These are phyloP conservation scores for Amanita polypyramis DNA, from an alignment of 768 basidiomycete species.

Conservation along the genomic window DNA sequence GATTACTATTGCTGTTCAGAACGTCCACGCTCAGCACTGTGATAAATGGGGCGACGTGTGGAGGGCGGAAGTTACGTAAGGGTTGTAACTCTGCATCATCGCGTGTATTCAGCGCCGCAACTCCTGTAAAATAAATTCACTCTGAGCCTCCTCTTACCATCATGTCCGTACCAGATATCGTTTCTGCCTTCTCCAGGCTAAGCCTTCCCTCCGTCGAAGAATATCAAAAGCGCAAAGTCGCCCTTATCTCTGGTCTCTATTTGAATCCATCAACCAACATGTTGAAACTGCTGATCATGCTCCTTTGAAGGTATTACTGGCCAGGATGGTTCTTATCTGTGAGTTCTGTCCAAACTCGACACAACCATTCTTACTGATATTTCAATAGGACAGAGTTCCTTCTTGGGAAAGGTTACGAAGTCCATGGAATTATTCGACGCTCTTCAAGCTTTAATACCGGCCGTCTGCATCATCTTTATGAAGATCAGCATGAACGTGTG, in stretches of 20 bases:
- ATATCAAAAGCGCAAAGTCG: constrained; percentile 86
- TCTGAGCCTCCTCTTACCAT: constrained; percentile 10
- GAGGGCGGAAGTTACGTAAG: background rate
- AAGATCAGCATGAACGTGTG: constrained; percentile 87
- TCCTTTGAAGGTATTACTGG: constrained; percentile 73
- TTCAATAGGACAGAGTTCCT: constrained; percentile 65
- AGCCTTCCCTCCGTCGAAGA: constrained; percentile 66
- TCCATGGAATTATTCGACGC: constrained; percentile 93
- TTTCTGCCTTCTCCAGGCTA: constrained; percentile 38
- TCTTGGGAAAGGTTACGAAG: constrained; percentile 80
- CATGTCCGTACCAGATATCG: constrained; percentile 34
- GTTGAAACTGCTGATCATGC: constrained; percentile 8
- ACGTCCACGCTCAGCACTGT: no score
- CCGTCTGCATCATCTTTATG: constrained; percentile 87
- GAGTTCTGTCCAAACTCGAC: constrained; percentile 19
- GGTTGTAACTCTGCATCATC: background rate
- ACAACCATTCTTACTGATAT: constrained; percentile 4
- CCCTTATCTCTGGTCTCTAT: constrained; percentile 74
- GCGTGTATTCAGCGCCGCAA: background rate
- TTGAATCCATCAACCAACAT: background rate
- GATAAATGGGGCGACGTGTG: no score
- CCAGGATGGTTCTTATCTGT: constrained; percentile 95
- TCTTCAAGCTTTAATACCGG: constrained; percentile 98
- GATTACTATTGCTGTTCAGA: no score
- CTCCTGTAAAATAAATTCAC: background rate